Percentiles rank a stretch among this genome's conserved stretches.
These are phyloP conservation scores for Yamadazyma paraphyllophila DNA, from an alignment of 805 yeast species.

Conservation along the genomic window DNA sequence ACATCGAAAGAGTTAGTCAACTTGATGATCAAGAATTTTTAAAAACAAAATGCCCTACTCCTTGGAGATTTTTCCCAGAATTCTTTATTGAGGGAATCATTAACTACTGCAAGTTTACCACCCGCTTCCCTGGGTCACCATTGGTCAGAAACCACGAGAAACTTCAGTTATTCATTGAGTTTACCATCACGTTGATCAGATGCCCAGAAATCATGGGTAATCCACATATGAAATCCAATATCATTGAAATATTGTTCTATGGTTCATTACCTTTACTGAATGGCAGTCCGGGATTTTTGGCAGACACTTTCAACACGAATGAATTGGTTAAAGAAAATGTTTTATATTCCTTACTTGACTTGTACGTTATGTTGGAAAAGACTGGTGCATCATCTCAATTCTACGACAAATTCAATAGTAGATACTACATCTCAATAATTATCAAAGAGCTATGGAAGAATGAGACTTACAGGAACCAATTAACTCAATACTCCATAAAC, in stretches of 20 bases:
- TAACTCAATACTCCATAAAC: conserved; percentile 61
- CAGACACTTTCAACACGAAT: conserved; percentile 61
- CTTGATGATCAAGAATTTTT: conserved; percentile 74
- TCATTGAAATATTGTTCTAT: conserved; percentile 74
- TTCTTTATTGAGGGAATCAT: conserved; percentile 79
- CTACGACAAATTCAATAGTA: conserved; percentile 89
- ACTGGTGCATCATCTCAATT: conserved; percentile 95
- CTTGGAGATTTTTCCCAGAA: conserved; percentile 85
- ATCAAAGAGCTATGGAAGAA: conserved; percentile 81
- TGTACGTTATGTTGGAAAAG: conserved; percentile 91
- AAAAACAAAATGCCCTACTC: conserved; percentile 62
- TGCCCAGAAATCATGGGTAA: conserved; percentile 85
- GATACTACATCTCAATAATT: conserved; percentile 82
- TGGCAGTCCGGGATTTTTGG: conserved; percentile 73
- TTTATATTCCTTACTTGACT: conserved; percentile 79
- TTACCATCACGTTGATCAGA: conserved; percentile 71
- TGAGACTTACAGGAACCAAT: conserved; percentile 63
- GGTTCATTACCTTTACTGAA: conserved; percentile 61
- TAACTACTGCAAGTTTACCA: conserved; percentile 63
- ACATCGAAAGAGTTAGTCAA: conserved; percentile 60
- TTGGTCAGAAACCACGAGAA: conserved; percentile 52
- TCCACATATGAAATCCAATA: conserved; percentile 86
- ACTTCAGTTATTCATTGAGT: conserved; percentile 60
- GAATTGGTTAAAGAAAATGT: conserved; percentile 61
- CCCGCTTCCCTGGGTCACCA: conserved; percentile 56